phyloP scores from a whole-genome alignment of 2,329 filamentous ascomycete genomes.

The Aspergillus amoenus region DNA sequence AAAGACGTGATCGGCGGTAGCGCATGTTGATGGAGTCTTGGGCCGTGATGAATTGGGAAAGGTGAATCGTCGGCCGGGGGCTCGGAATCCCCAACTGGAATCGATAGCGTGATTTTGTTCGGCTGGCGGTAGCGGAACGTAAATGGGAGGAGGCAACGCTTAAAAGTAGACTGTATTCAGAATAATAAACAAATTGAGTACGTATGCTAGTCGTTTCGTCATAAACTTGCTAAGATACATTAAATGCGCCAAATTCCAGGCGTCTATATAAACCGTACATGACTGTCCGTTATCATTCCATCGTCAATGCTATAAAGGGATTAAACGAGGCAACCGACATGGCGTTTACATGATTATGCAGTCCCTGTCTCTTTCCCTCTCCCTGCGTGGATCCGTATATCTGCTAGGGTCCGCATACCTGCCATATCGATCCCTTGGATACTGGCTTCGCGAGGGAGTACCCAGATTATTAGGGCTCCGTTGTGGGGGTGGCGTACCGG shows the following conservation, averaged over 20 bases:
- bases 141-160: neutral
- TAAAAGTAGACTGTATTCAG: neutral
- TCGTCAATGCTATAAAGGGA: conserved; percentile 9
- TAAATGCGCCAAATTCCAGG: conserved; percentile 8
- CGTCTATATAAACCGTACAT: conserved; percentile 14
- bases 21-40: neutral
- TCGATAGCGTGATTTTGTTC: neutral
- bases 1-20: neutral
- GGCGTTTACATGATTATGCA: conserved; percentile 43
- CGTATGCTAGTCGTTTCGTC: conserved; percentile 5
- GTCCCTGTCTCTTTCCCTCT: conserved; percentile 42
- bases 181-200: neutral
- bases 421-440: conserved; percentile 20
- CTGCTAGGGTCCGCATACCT: conserved; percentile 22
- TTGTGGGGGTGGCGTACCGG: conserved; percentile 40
- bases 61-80: neutral
- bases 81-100: neutral
- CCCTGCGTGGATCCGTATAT: conserved; percentile 25
- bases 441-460: conserved; percentile 19
- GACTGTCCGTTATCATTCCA: conserved; percentile 2
- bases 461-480: conserved; percentile 36
- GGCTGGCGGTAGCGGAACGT: too few species aligned
- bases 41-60: conserved; percentile 11
- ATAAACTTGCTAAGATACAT: conserved; percentile 11
- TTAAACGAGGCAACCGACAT: neutral